Evolutionary conservation across 495 filamentous ascomycete species (phyloP).

Genomic region (Penicillium malachiteum): DNA sequence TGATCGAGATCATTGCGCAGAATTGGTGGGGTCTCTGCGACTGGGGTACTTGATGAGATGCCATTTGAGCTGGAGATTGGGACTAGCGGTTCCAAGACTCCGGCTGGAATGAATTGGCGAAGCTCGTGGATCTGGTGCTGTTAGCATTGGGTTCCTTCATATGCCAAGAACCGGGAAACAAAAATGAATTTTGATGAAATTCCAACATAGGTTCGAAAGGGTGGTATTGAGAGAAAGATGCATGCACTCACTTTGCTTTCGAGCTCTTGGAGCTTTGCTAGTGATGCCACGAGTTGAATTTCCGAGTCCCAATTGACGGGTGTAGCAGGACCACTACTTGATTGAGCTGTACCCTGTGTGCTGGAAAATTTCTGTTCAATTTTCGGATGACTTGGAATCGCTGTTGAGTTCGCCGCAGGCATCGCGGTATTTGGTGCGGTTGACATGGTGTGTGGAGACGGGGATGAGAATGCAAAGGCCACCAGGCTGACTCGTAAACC

Average conservation of each 20-base stretch:
- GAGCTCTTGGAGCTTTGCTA: conserved; percentile 44
- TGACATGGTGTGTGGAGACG: not conserved
- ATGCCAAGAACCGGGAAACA: not conserved
- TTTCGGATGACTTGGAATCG: not conserved
- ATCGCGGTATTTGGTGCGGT: not conserved
- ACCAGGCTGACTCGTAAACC: not conserved
- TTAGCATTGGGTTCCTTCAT: conserved; percentile 5
- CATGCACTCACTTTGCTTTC: conserved; percentile 34
- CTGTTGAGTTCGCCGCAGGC: not conserved
- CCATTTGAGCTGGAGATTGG: conserved; percentile 31
- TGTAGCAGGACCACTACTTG: not conserved
- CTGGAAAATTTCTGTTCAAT: not conserved
- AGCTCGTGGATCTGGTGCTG: conserved; percentile 39
- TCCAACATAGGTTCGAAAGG: too few species aligned
- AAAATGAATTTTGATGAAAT: too few species aligned
- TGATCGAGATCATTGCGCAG: conserved; percentile 29
- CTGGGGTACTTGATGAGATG: conserved; percentile 9
- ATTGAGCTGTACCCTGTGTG: not conserved
- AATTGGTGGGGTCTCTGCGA: conserved; percentile 28
- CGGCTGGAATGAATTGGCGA: conserved; percentile 40
- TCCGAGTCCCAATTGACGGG: conserved; percentile 33
- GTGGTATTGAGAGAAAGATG: not conserved
- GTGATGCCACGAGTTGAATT: conserved; percentile 41
- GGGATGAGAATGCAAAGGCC: not conserved
- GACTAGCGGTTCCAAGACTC: conserved; percentile 36